phyloP scores from a whole-genome alignment of 2,329 filamentous ascomycete species.

The Pseudogymnoascus sp. region DNA sequence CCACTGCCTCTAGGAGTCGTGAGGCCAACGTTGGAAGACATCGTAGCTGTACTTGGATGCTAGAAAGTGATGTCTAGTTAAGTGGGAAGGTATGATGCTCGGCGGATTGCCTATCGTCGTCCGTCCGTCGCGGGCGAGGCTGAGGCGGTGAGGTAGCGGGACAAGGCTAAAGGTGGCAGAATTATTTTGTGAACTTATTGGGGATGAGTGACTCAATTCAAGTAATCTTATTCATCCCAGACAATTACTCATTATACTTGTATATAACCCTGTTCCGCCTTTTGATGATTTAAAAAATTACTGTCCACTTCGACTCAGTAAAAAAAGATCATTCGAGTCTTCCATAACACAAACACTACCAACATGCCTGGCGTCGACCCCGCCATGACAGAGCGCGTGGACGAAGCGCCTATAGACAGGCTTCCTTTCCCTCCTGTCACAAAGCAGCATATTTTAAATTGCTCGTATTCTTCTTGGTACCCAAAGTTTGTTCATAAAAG shows the following conservation, averaged over 20 bases:
- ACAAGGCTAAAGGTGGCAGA: conserved; percentile 7
- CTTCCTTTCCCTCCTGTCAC: conserved; percentile 77
- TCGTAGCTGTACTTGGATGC: conserved; percentile 33
- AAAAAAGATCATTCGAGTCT: not conserved
- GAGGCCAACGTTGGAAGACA: conserved; percentile 97
- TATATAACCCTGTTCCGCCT: not conserved
- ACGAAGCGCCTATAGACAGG: conserved; percentile 24
- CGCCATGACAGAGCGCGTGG: not conserved
- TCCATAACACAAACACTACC: not conserved
- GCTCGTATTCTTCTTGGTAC: conserved; percentile 91
- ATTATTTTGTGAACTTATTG: conserved; percentile 3
- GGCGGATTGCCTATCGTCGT: not conserved
- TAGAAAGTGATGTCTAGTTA: not conserved
- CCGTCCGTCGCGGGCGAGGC: not conserved
- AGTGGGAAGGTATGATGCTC: not conserved
- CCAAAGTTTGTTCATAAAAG: conserved; percentile 47
- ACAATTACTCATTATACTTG: not conserved
- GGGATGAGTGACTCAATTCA: conserved; percentile 1
- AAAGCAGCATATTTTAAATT: conserved; percentile 83
- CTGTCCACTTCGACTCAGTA: not conserved
- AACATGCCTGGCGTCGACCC: conserved; percentile 8
- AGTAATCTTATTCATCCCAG: conserved; percentile 5
- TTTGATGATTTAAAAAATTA: not conserved
- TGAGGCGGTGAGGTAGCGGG: conserved; percentile 5
- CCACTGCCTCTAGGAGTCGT: conserved; percentile 89